phyloP scores from a whole-genome alignment of 179 eudicot species.

The Gypsophila paniculata region DNA sequence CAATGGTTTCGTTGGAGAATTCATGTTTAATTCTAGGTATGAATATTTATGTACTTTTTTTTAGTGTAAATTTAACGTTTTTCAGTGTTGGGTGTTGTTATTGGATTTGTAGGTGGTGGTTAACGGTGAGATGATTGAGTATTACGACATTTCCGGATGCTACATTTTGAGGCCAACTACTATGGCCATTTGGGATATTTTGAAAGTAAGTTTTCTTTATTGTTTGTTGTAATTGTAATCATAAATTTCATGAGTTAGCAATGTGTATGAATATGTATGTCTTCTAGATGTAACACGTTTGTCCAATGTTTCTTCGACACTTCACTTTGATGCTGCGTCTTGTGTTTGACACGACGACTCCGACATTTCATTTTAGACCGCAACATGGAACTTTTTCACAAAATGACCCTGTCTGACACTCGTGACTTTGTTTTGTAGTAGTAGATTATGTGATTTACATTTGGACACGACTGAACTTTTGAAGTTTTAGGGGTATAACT shows the following conservation, averaged over 20 bases:
- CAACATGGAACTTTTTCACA: no score
- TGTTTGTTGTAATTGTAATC: background rate
- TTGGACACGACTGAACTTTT: background rate
- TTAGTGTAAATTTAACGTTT: background rate
- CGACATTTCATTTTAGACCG: no score
- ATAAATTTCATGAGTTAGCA: background rate
- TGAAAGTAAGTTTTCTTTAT: conserved; percentile 55
- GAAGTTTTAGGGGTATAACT: background rate
- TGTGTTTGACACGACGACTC: no score
- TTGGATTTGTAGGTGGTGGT: conserved; percentile 58
- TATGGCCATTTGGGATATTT: conserved; percentile 81
- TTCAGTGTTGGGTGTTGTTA: background rate
- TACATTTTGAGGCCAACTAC: conserved; percentile 83
- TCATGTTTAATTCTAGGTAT: background rate
- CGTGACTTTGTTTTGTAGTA: background rate
- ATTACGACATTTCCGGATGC: conserved; percentile 94
- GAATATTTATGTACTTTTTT: background rate
- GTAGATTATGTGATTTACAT: background rate
- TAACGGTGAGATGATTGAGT: conserved; percentile 82
- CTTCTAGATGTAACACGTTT: background rate
- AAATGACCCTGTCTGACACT: background rate
- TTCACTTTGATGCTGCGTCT: no score
- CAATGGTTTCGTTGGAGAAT: no score
- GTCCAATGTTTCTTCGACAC: background rate
- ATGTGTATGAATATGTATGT: background rate